Evolutionary conservation across 2,329 filamentous ascomycete genomes (phyloP).

Genomic region (Corniculantispora saksenae): DNA sequence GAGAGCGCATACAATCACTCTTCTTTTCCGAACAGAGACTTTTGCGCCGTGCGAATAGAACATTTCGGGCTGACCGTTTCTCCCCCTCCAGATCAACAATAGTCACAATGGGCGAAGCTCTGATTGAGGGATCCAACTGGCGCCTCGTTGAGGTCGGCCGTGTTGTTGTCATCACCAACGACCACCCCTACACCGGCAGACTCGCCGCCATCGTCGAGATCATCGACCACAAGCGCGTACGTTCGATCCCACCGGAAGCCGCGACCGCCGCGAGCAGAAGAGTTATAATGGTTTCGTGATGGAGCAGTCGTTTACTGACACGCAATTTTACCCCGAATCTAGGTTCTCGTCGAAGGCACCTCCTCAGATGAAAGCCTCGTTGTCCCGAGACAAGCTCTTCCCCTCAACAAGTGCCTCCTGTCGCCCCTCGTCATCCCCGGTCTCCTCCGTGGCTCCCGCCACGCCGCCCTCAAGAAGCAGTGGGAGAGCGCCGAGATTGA

Average conservation of each 20-base stretch:
- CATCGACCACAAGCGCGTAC: slow-evolving; percentile 99
- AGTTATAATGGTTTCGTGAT: slow-evolving; percentile 1
- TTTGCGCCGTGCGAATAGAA: slow-evolving; percentile 22
- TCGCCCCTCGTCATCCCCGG: slow-evolving; percentile 85
- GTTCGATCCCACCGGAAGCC: slow-evolving; percentile 35
- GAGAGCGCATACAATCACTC: slow-evolving; percentile 9
- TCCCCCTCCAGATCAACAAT: slow-evolving; percentile 50
- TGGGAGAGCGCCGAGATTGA: slow-evolving; percentile 95
- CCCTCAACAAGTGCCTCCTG: slow-evolving; percentile 82
- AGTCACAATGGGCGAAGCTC: slow-evolving; percentile 78
- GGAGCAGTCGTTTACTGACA: slow-evolving; percentile 18
- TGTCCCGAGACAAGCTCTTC: slow-evolving; percentile 83
- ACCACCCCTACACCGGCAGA: slow-evolving; percentile 78
- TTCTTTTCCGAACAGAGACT: slow-evolving; percentile 2
- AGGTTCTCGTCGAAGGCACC: slow-evolving; percentile 97
- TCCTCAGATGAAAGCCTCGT: slow-evolving; percentile 75
- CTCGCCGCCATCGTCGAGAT: slow-evolving; percentile 97
- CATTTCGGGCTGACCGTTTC: slow-evolving; percentile 33
- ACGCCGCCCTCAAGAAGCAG: slow-evolving; percentile 77
- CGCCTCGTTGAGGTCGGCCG: slow-evolving; percentile 98
- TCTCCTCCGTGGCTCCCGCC: slow-evolving; percentile 82
- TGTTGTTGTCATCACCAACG: slow-evolving; percentile 83
- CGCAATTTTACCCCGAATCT: slow-evolving; percentile 29
- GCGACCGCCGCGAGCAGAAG: not conserved
- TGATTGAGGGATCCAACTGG: slow-evolving; percentile 82